Base-by-base conservation (phyloP, 2,329 filamentous ascomycete genomes). In the Aspergillus sergii region DNA sequence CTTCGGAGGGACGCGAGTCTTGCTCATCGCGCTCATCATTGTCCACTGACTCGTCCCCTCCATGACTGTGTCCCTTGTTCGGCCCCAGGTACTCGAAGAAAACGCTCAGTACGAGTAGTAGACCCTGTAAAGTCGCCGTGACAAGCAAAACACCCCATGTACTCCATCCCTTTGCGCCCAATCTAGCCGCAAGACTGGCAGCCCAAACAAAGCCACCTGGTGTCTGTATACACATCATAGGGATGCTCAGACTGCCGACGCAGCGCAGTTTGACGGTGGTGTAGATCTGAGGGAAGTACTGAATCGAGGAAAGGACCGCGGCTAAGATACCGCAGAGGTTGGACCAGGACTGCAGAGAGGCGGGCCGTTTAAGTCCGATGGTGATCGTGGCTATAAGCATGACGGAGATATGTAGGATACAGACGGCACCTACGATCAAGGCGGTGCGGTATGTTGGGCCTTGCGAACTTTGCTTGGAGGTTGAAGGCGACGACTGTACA, bases 181-280 rank as follows among this genome's bases (percentile, higher is more conserved):
- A 84, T 53, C 95, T 86, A 9, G 87, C 88, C 57, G 90, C 93
- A 50, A 99, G 81, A 75, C 93, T 97, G 14, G 86, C 89, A 0
- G 94, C 93, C 80, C 96, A 98, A 8, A 99, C 81, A 69, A 97
- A 89, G 63, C 93, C 93, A 0, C 95, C 95, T 0, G 95, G 95
- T 0, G 94, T 97, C 78, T 99, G 95, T 39, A 99, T 97, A 75
- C 91, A 91, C 94, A 99, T 98, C 91, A 97, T 98, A 5, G 93
- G 90, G 61, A 99, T 95, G 73, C 93, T 97, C 71, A 99, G 81
- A 76, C 93, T 97, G 60, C 93, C 93, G 2, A 96, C 91, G 71
- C 94, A 90, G 75, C 94, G 91, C 62, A 97, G 82, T 58, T 84
- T 86, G 80, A 92, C 96, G 0, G 95, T 99, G 58, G 91, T 97